Evolutionary conservation across 768 basidiomycete genomes (phyloP).

Genomic region (Lentinula guzmanii): DNA sequence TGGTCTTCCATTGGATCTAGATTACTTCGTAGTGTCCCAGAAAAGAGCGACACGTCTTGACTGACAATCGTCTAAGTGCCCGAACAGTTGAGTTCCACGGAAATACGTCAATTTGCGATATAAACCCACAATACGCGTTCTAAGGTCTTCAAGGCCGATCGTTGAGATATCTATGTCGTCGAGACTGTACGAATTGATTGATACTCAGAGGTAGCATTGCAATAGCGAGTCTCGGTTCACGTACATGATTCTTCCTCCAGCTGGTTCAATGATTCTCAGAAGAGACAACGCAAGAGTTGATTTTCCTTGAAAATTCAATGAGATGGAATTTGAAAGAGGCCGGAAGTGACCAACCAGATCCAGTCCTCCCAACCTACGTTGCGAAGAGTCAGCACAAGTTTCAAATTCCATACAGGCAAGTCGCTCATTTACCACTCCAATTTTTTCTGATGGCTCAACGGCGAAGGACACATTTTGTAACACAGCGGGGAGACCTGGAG

Average conservation of each 20-base stretch:
- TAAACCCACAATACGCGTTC: constrained; percentile 49
- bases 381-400: background rate
- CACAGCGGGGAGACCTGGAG: constrained; percentile 53
- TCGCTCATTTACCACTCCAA: constrained; percentile 49
- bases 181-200: constrained; percentile 35
- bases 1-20: constrained; percentile 61
- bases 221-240: constrained; percentile 10
- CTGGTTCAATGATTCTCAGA: constrained; percentile 58
- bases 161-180: constrained; percentile 66
- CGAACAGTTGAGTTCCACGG: background rate
- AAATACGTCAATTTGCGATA: background rate
- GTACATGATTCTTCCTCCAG: constrained; percentile 51
- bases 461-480: constrained; percentile 53
- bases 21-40: constrained; percentile 68
- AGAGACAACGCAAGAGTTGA: constrained; percentile 53
- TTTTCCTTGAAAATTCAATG: constrained; percentile 31
- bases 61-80: constrained; percentile 57
- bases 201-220: background rate
- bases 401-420: background rate
- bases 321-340: background rate
- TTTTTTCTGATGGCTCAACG: constrained; percentile 57
- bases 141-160: constrained; percentile 63
- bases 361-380: constrained; percentile 57
- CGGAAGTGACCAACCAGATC: constrained; percentile 39
- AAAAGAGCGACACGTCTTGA: constrained; percentile 71